phyloP scores from a whole-genome alignment of 2,329 filamentous ascomycete genomes.

The Aspergillus versicolor region DNA sequence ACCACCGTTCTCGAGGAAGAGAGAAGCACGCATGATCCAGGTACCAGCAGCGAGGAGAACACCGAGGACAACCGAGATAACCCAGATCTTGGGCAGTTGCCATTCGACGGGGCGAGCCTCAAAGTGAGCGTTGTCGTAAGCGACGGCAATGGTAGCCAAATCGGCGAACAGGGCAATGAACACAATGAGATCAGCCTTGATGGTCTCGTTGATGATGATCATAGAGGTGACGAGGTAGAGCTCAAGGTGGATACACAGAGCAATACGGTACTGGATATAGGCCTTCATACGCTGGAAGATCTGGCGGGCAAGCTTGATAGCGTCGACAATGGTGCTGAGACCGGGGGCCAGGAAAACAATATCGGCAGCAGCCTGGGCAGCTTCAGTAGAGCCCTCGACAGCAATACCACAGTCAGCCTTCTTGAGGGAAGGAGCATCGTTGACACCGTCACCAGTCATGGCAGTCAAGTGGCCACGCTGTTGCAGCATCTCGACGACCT shows the following conservation, averaged over 20 bases:
- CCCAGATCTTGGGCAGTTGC: constrained; percentile 80
- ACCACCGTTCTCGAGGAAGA: constrained; percentile 69
- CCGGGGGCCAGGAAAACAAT: constrained; percentile 74
- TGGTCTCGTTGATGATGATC: constrained; percentile 77
- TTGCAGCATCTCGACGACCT: constrained; percentile 74
- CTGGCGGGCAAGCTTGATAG: constrained; percentile 72
- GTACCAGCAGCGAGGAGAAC: constrained; percentile 66
- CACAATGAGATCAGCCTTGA: constrained; percentile 70
- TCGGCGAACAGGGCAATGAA: constrained; percentile 79
- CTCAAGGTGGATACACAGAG: constrained; percentile 70
- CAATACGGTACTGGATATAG: constrained; percentile 75
- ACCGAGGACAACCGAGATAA: constrained; percentile 62
- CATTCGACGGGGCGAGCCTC: constrained; percentile 74
- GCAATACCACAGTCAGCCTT: constrained; percentile 74
- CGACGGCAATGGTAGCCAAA: constrained; percentile 74
- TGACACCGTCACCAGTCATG: constrained; percentile 76
- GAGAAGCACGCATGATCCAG: constrained; percentile 70
- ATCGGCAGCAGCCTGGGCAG: constrained; percentile 70
- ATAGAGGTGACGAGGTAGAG: constrained; percentile 76
- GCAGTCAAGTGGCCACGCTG: constrained; percentile 71
- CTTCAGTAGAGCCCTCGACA: constrained; percentile 70
- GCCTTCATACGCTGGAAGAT: constrained; percentile 79
- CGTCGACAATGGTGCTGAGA: constrained; percentile 68
- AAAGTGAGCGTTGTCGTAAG: constrained; percentile 76
- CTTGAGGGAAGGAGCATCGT: constrained; percentile 71